Base-by-base conservation (phyloP, 257 asterid species). In the Knoxia roxburghii region DNA sequence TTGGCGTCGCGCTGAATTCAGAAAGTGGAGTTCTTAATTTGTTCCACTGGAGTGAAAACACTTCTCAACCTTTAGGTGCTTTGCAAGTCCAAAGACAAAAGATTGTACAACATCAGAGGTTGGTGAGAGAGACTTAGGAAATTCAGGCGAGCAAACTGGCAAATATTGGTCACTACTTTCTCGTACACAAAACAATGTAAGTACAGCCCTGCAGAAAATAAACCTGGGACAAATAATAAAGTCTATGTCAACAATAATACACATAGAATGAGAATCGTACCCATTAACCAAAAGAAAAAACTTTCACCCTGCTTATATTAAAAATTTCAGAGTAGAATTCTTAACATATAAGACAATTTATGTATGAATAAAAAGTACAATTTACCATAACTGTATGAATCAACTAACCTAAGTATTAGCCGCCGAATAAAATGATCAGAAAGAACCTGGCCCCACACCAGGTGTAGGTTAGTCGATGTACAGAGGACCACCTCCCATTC, bases 361-460 rank as follows among this genome's bases (percentile, higher is more conserved):
- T 20, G 11, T 9, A 20, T 10, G 11, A 21, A 9, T 62, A 46
- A 24, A 8, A 2, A 49, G 9, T 5, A 39, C 7, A 14, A 40
- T 13, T 45, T 1, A 14, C 40, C 55, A 23, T 18, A 61, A 51
- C 43, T 17, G 53, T 27, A 67, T 61, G 61, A 53, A 73, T 69
- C 40, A 21, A 43, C 48, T 76, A 81, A 86, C 99, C 99, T 90
- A 67, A 93, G 94, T 69, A 93, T 81, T 63, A 93, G 88, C 56
- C 97, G 84, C 56, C 97, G 86, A 64, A 93, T 84, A 72, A 93
- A 82, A 72, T 95, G 95, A 74, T 93, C 97, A 20, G 88, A 79
- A 33, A 93, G 68, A 75, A 93, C 85, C 77, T 93, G 99, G 65
- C 95, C 96, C 99, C 99, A 93, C 63, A 86, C 96, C 75, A 90